Base-by-base conservation (phyloP, 2,329 filamentous ascomycete genomes). In the Monosporascus sp. region DNA sequence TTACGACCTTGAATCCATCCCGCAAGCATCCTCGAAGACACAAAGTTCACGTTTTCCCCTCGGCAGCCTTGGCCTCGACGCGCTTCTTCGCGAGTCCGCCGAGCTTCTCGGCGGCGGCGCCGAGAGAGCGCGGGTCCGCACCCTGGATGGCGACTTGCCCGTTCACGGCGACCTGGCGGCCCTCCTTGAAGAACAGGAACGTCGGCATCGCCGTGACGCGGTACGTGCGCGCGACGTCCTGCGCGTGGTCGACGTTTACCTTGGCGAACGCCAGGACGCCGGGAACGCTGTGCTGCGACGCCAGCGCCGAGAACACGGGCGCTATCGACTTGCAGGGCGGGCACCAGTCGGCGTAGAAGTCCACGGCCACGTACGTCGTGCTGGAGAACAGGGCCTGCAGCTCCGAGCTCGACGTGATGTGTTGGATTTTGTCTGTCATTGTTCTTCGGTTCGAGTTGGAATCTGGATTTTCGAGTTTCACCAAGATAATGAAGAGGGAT, bases 331-430 rank as follows among this genome's bases (percentile, higher is more conserved):
- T 82, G 79, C 82, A 85, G 27, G 82, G 82, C 40, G 74, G 76
- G 69, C 82, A 85, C 82, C 82, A 85, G 63, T 77, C 71, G 54
- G 82, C 81, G 69, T 73, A 78, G 70, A 84, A 83, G 66, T 85
- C 80, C 58, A 81, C 69, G 56, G 77, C 74, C 58, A 83, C 79
- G 69, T 77, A 80, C 47, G 73, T 76, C 48, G 72, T 79, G 9
- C 66, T 67, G 17, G 69, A 60, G 62, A 82, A 64, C 57, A 84
- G 77, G 38, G 69, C 61, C 56, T 79, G 66, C 62, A 83, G 81
- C 60, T 82, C 72, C 49, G 70, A 63, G 59, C 71, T 69, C 48
- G 72, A 67, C 53, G 64, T 69, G 65, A 81, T 71, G 61, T 75
- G 69, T 54, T 69, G 61, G 36, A 66, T 56, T 40, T 58, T 59